Base-by-base conservation (phyloP, 352 stramenopile genomes). In the Phytophthora cactorum region DNA sequence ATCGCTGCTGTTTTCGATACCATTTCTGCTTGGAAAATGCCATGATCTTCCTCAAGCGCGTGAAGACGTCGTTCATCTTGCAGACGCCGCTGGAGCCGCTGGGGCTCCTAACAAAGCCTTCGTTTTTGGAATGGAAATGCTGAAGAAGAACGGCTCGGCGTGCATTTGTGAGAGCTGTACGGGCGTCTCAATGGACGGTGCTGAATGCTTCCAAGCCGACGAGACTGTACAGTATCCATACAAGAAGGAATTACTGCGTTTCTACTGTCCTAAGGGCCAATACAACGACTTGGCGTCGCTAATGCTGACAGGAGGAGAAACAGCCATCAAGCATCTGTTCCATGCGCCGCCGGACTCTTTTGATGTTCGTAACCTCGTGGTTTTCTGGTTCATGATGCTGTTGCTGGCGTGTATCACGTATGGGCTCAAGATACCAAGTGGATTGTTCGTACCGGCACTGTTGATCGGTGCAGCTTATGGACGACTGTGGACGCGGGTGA, bases 201-300 rank as follows among this genome's bases (percentile, higher is more conserved):
- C 78, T 0, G 76, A 90, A 53, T 91, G 82, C 52, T 90, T 88
- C 50, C 78, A 82, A 44, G 79, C 82, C 0, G 82, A 92, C 50
- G 81, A 94, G 50, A 90, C 81, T 1, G 66, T 79, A 38, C 73
- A 86, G 54, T 95, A 95, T 47, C 82, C 86, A 27, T 95, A 95
- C 75, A 87, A 89, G 63, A 88, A 92, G 32, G 87, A 95, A 28
- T 70, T 99, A 3, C 76, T 99, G 27, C 93, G 88, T 11, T 99
- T 99, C 72, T 96, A 97, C 66, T 99, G 97, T 54, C 82, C 87
- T 4, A 68, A 96, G 3, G 97, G 92, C 34, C 77, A 99, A 63
- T 99, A 99, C 88, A 99, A 99, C 67, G 96, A 99, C 72, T 82
- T 99, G 31, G 97, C 97, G 2, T 97, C 91, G 61, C 79, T 99